phyloP scores from a whole-genome alignment of 345 rosid genomes.

The Euclidium syriacum region DNA sequence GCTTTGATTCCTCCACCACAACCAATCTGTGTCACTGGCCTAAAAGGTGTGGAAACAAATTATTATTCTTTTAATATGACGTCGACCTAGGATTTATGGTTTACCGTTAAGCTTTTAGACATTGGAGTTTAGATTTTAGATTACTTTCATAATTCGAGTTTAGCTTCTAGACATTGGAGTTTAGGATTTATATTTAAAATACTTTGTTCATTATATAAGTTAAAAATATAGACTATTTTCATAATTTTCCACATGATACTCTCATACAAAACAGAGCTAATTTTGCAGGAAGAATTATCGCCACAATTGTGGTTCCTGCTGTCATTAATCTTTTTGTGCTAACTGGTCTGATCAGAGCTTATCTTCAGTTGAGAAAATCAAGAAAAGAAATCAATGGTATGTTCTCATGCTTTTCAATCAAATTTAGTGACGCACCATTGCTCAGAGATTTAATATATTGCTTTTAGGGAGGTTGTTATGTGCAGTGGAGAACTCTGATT shows the following conservation, averaged over 20 bases:
- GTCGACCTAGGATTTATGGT: no score
- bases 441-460: neutral
- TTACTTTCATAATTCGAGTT: no score
- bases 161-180: no score
- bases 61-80: no score
- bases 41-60: neutral
- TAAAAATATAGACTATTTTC: no score
- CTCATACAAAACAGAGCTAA: neutral
- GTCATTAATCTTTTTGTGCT: neutral
- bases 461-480: neutral
- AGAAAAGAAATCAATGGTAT: neutral
- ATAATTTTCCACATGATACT: no score
- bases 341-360: neutral
- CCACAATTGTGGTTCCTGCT: conserved; percentile 5
- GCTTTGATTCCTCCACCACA: neutral
- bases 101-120: no score
- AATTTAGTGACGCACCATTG: neutral
- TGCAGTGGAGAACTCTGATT: neutral
- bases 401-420: neutral
- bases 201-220: no score
- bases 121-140: no score
- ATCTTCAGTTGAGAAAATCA: neutral
- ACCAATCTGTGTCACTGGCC: neutral
- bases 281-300: neutral
- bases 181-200: no score